These are phyloP conservation scores for Eucalyptus tenuipes DNA, from an alignment of 345 rosid species.

Conservation along the genomic window DNA sequence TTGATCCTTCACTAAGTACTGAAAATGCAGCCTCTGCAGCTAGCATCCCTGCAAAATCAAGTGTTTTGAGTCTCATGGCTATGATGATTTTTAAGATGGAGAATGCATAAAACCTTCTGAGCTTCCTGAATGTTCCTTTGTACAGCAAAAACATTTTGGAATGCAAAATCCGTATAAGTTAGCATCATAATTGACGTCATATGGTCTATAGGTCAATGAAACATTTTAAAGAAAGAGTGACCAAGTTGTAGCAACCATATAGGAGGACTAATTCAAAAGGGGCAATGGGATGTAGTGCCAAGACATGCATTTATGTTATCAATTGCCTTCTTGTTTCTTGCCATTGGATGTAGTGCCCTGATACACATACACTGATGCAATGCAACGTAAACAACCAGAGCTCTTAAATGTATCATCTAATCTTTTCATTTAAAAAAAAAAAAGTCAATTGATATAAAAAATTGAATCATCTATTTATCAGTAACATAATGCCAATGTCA, in stretches of 20 bases:
- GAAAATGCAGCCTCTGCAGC: slow-evolving; percentile 92
- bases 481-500: neutral
- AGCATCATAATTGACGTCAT: neutral
- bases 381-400: neutral
- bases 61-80: neutral
- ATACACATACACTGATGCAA: neutral
- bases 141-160: neutral
- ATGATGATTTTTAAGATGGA: neutral
- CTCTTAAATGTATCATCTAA: neutral
- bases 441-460: neutral
- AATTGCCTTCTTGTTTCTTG: neutral
- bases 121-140: neutral
- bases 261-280: neutral
- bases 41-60: slow-evolving; percentile 62
- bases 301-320: neutral
- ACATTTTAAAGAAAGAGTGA: neutral
- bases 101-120: neutral
- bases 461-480: neutral
- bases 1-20: slow-evolving; percentile 36
- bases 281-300: neutral
- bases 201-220: neutral
- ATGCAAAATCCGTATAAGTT: neutral
- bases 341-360: neutral
- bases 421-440: neutral
- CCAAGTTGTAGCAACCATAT: neutral